phyloP scores from a whole-genome alignment of 305 asterid species.

The Rubia balearica region DNA sequence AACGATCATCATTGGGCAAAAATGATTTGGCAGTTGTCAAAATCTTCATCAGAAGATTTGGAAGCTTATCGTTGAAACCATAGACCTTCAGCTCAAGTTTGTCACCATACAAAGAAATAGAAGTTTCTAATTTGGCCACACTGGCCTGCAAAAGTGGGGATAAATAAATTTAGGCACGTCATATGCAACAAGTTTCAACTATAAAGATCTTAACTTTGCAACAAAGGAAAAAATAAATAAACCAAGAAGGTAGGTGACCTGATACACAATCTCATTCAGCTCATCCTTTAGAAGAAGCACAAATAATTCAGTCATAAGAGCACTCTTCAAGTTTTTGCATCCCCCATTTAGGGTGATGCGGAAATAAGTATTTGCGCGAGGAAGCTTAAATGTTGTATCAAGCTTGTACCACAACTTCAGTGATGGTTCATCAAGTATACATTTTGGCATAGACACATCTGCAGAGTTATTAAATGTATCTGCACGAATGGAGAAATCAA shows the following conservation, averaged over 20 bases:
- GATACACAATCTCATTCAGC: constrained; percentile 91
- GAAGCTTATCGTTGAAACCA: constrained; percentile 96
- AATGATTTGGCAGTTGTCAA: constrained; percentile 68
- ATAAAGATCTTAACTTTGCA: neutral
- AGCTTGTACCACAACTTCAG: constrained; percentile 92
- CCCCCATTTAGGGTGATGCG: constrained; percentile 86
- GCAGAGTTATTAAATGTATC: constrained; percentile 35
- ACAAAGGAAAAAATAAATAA: constrained; percentile 13
- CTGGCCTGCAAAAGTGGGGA: constrained; percentile 60
- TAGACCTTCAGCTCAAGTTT: constrained; percentile 87
- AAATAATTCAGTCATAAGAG: constrained; percentile 77
- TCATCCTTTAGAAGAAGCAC: constrained; percentile 81
- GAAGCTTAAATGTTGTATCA: constrained; percentile 78
- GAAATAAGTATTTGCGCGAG: constrained; percentile 95
- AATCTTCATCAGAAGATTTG: constrained; percentile 74
- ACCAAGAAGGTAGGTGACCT: constrained; percentile 39
- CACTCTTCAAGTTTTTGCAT: constrained; percentile 53
- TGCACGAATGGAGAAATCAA: constrained; percentile 70
- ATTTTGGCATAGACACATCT: constrained; percentile 55
- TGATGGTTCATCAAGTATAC: constrained; percentile 72
- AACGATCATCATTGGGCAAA: constrained; percentile 80
- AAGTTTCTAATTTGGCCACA: constrained; percentile 85
- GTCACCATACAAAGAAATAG: constrained; percentile 80
- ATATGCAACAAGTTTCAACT: neutral
- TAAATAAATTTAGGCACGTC: neutral